Conservation (phyloP, 176 grass and related monocot genomes). For the Aegilops umbellulata region DNA sequence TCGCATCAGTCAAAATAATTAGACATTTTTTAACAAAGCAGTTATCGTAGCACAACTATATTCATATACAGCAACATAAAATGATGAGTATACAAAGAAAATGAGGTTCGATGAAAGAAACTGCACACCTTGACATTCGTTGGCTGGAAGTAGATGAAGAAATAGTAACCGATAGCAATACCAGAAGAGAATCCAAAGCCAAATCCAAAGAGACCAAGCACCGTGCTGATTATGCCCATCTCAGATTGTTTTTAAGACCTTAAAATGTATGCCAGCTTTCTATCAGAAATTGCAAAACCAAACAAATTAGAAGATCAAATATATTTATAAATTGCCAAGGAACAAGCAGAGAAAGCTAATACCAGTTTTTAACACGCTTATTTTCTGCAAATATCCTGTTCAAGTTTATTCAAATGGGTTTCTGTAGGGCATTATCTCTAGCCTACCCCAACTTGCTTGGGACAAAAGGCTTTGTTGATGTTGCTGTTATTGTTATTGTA, state of each 20-base stretch:
- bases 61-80: not conserved
- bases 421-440: too few species aligned
- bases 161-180: slow-evolving; percentile 72
- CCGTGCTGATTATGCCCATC: slow-evolving; percentile 78
- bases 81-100: slow-evolving; percentile 7
- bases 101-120: not conserved
- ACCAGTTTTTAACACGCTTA: not conserved
- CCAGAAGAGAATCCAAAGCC: slow-evolving; percentile 72
- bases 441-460: too few species aligned
- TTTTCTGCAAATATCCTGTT: slow-evolving; percentile 15
- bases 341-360: slow-evolving; percentile 8
- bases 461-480: too few species aligned
- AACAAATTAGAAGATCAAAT: not conserved
- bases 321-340: slow-evolving; percentile 4
- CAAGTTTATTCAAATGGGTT: not conserved
- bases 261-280: slow-evolving; percentile 18
- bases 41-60: not conserved
- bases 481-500: not conserved
- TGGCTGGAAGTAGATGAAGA: slow-evolving; percentile 81
- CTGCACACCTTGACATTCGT: slow-evolving; percentile 72
- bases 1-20: not conserved
- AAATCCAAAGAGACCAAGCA: slow-evolving; percentile 82
- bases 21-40: not conserved
- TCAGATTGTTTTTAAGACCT: slow-evolving; percentile 33
- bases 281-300: slow-evolving; percentile 7